Base-by-base conservation (phyloP, 2,329 filamentous ascomycete genomes). In the Trichoderma koningii region DNA sequence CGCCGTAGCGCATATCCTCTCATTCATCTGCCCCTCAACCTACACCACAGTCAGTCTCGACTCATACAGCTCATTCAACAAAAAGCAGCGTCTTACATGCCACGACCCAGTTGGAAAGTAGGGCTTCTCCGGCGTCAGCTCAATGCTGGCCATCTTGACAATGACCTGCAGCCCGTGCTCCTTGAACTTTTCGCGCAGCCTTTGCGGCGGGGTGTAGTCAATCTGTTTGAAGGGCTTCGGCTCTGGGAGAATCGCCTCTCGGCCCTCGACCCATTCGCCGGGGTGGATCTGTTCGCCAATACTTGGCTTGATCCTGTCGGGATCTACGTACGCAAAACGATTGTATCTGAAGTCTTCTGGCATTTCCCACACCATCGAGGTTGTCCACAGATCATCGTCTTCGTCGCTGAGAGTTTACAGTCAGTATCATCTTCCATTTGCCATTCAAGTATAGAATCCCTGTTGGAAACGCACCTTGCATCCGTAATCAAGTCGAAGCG, bases 61-160 rank as follows among this genome's bases (percentile, higher is more conserved):
- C 23, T 30, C 3, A 2, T 12, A 0, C 12, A 48, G 2, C 15
- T 7, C 2, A 7, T 5, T 19, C 5, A 2, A 4, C 2, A 3
- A n/a, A n/a, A n/a, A n/a, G n/a, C n/a, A n/a, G 21, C 1, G 14
- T 4, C 57, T 44, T 48, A 73, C 70, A 67, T 84, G 82, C 78
- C 81, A 84, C 1, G 70, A 72, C 1, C 81, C 81, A 7, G 78
- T 78, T 0, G 73, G 70, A 66, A 83, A 87, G 0, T 70, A 68
- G 0, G 83, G 81, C 9, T 83, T 79, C 19, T 82, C 80, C 0
- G 85, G 84, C 0, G 78, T 82, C 5, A 87, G 75, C 38, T 85
- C 77, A 53, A 87, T 82, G 53, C 80, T 82, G 3, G 81, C 77
- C 23, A 87, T 76, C 71, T 88, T 88, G 47, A 88, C 80, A 59